Evolutionary conservation across 805 yeast species (phyloP).

Genomic region (Starmerella stigmatis): DNA sequence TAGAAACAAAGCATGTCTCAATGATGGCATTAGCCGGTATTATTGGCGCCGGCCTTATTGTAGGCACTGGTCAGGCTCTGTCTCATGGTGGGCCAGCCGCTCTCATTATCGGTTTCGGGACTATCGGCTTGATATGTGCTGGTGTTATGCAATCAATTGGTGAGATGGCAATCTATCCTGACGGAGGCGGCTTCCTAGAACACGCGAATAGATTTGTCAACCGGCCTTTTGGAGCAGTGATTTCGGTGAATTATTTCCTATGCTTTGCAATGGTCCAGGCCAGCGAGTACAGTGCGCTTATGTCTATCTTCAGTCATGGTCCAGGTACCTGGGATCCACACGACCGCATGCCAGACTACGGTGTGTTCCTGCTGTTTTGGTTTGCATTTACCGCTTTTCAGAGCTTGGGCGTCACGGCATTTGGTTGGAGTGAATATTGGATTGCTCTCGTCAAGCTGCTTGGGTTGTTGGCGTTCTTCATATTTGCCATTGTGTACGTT

Average conservation of each 20-base stretch:
- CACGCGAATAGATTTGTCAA: slow-evolving; percentile 40
- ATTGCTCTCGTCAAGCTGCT: slow-evolving; percentile 47
- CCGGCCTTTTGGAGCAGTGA: slow-evolving; percentile 41
- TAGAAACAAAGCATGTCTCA: slow-evolving; percentile 57
- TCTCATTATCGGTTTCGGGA: slow-evolving; percentile 39
- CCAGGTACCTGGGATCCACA: slow-evolving; percentile 31
- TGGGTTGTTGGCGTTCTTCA: slow-evolving; percentile 47
- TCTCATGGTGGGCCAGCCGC: slow-evolving; percentile 44
- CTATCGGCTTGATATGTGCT: slow-evolving; percentile 43
- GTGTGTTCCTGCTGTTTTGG: slow-evolving; percentile 44
- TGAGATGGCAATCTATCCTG: slow-evolving; percentile 47
- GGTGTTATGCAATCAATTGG: slow-evolving; percentile 46
- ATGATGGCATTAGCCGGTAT: slow-evolving; percentile 80
- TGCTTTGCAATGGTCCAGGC: slow-evolving; percentile 42
- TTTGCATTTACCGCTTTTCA: slow-evolving; percentile 37
- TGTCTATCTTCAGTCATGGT: slow-evolving; percentile 33
- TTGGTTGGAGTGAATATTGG: slow-evolving; percentile 56
- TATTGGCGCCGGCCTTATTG: slow-evolving; percentile 74
- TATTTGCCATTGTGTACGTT: slow-evolving; percentile 45
- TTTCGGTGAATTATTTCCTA: slow-evolving; percentile 40
- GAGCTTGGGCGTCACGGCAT: slow-evolving; percentile 43
- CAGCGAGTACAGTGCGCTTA: slow-evolving; percentile 41
- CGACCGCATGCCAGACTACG: slow-evolving; percentile 39
- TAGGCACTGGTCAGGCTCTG: slow-evolving; percentile 46
- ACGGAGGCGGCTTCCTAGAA: slow-evolving; percentile 43